Base-by-base conservation (phyloP, 1,284 basidiomycete species). In the Papiliotrema fonsecae region DNA sequence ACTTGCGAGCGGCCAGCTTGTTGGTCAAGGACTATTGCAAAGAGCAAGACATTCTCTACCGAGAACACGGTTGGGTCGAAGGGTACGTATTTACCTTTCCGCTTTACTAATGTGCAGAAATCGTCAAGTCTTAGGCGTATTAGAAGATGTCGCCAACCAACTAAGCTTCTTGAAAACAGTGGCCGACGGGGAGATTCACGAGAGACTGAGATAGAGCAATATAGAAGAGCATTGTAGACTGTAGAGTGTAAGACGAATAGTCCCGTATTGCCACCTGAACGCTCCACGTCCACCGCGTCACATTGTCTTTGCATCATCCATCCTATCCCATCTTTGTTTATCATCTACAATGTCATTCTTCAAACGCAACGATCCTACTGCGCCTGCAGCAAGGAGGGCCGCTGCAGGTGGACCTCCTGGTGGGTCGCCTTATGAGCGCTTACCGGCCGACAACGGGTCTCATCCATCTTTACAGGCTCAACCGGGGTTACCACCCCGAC, bases 1-100 rank as follows among this genome's bases (percentile, higher is more conserved):
- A 97, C 67, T 79, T 98, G 44, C 82, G 84, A 32, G 79, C 82
- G 50, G 89, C 91, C 0, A 87, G 86, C 58, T 57, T 82, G 43
- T 76, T 94, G 47, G 90, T 93, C 46, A 88, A 90, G 67, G 82
- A 87, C 53, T 97, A 87, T 61, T 87, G 89, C 19, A 77, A 80
- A 60, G 87, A 93, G 66, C 84, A 91, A 55, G 87, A 85, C 0
- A 75, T 94, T 3, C 79, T 82, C 42, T 97, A 94, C 64, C 86
- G 87, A 38, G 92, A 96, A 70, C 93, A 94, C 75, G 83, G 85
- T 5, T 98, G 93, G 65, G 70, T 88, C 0, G 76, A 85, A 45
- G 94, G 93, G 32, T 67, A 41, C 57, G 65, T 58, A 6, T 34
- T 9, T 9, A n/a, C n/a, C n/a, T n/a, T n/a, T n/a, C n/a, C n/a